Evolutionary conservation across 306 rosid species (phyloP), one percentile per base, ranked within the genome.

Genomic region (Lathyrus tuberosus): DNA sequence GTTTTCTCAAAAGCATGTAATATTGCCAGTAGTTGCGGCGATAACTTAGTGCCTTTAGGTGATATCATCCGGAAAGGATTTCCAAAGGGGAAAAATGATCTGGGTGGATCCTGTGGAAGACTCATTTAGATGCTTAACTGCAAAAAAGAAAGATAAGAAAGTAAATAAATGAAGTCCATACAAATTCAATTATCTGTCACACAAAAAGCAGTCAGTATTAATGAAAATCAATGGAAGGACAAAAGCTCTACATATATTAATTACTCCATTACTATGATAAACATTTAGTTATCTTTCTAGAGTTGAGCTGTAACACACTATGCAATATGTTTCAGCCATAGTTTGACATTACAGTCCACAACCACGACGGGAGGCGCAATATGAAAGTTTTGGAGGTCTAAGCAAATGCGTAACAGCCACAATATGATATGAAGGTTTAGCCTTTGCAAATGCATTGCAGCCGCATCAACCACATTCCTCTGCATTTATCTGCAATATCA

Each of bases 41-140:
- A 62, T 80, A 86, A 41, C 18, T 66, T 81, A 5, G 89, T 75
- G 38, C 83, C 81, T 86, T 82, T 90, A 2, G 91, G 76, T 2
- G 97, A 53, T 56, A 70, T 85, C 83, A 69, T 80, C 30, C 89
- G 83, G 65, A 93, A 90, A 61, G 97, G 97, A 77, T 90, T 93
- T 73, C 97, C 94, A 72, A 88, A 93, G 38, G 84, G 85, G 73
- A 93, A 93, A 82, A 93, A 86, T 3, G 89, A 79, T 18, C 96
- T 63, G 53, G 81, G 91, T 35, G 89, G 94, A 10, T 78, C 96
- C 35, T 88, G 97, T 69, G 98, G 84, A 31, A 82, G 90, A 78
- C 96, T 86, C 98, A 93, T 93, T 70, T 31, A 16, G 30, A 64
- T 46, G 4, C 51, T 69, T 53, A 3, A 53, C 98, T 86, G 86